Conservation (phyloP, 768 basidiomycete genomes). For the Crepidotus variabilis region DNA sequence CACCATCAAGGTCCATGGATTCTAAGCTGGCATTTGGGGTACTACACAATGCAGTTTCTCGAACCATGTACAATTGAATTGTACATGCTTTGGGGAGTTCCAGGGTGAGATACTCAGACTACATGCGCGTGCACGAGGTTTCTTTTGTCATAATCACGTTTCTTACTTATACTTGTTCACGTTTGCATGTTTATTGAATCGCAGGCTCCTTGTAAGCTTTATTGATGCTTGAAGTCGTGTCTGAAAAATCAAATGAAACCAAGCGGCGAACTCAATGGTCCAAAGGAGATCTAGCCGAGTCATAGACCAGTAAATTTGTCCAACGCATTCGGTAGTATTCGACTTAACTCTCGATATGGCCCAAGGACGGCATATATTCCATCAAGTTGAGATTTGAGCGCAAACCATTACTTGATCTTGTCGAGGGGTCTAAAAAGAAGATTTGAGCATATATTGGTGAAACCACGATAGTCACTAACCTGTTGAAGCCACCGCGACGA, state of each 20-base stretch:
- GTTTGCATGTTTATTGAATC: no score
- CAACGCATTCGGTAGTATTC: background rate
- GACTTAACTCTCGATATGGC: background rate
- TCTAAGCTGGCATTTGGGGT: constrained; percentile 43
- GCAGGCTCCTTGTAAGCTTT: no score
- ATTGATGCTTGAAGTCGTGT: no score
- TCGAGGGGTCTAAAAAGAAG: constrained; percentile 70
- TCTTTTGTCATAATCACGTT: no score
- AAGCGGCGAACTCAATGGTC: background rate
- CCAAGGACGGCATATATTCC: no score
- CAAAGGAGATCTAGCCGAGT: background rate
- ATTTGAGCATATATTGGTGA: background rate
- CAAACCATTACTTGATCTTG: constrained; percentile 79
- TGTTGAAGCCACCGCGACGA: constrained; percentile 85
- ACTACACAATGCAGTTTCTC: background rate
- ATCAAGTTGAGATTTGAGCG: background rate
- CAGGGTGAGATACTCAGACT: no score
- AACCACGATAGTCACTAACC: constrained; percentile 33
- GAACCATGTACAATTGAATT: background rate
- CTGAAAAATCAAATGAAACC: background rate
- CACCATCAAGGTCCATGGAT: constrained; percentile 86
- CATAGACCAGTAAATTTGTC: constrained; percentile 2
- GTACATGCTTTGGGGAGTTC: background rate
- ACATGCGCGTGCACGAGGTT: no score
- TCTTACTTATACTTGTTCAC: no score